Evolutionary conservation across 139 green algal genomes (phyloP), one percentile per base, ranked within the genome.

Genomic region (Coelastrella sp.): DNA sequence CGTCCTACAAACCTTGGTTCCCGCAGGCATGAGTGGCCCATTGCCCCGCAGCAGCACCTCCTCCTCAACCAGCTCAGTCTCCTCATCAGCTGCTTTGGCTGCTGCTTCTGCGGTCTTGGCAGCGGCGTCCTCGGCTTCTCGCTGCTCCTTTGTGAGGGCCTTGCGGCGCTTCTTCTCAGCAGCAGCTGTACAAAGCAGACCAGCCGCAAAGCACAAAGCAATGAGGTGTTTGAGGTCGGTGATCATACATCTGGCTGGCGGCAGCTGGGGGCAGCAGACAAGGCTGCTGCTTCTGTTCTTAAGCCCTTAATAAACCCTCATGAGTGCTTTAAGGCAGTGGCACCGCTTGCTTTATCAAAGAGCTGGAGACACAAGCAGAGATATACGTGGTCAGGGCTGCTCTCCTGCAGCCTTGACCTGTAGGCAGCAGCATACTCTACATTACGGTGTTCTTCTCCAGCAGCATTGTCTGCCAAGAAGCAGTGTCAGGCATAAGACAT

Each of bases 131-230:
- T 85, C 87, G 7, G 64, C 87, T 5, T 61, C 74, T 3, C 85
- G 73, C 85, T 90, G 85, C 85, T 90, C 74, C 73, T 90, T 90
- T 6, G 85, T 90, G 20, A 90, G 73, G 4, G 85, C 85, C 73
- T 90, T 90, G 73, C 73, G 85, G 8, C 85, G 85, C 74, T 83
- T 83, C 11, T 58, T 59, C 74, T 90, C 85, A 54, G 83, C 81
- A n/a, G 23, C 80, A 59, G 80, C 80, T 57, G 57, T 47, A 47
- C 32, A 47, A 0, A 47, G 32, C 32, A 47, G 32, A 47, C 32
- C 32, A 47, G 32, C 32, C 32, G 32, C 32, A 47, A 47, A 47
- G 32, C 32, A 47, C 32, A 47, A 47, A 47, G 32, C 32, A 47
- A 47, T 47, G 32, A 47, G 32, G 32, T 47, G 32, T 47, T 47